Base-by-base conservation (phyloP, 169 alveolate genomes). In the Fabrea salina region DNA sequence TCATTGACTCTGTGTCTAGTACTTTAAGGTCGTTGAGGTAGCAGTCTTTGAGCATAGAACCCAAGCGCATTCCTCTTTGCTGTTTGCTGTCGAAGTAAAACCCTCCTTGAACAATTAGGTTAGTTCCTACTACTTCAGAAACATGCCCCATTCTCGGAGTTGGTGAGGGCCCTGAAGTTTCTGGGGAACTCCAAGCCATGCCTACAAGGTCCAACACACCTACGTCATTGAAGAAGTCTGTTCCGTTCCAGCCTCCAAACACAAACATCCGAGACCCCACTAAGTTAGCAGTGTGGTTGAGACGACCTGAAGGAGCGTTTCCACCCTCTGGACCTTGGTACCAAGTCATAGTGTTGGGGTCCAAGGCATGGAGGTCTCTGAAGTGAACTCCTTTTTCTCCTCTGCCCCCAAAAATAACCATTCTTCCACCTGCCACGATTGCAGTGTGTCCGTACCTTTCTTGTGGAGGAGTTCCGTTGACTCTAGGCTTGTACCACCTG, bases 161-260 rank as follows among this genome's bases (percentile, higher is more conserved):
- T 0, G 98, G 98, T 11, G 95, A 89, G 32, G 94, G 95, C 2
- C 97, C 98, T 16, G 93, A 82, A 19, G 95, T 84, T 4, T 82
- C 84, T 13, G 95, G 96, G 59, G 86, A 77, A 49, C 93, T 88
- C 97, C 98, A 95, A 3, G 97, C 97, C 95, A 94, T 93, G 37
- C 87, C 88, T 70, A 88, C 95, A 27, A 95, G 84, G 66, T 95
- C 96, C 30, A 93, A 85, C 5, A 90, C 89, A 77, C 80, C 82
- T 6, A 93, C 89, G 80, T 93, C 98, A 83, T 91, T 91, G 78
- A 84, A 91, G 76, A 88, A 91, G n/a, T 76, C 86, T 50, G 79
- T 84, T 50, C 95, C 96, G 71, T 91, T 91, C 95, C 95, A 93
- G 2, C 98, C 98, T 41, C 98, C 98, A 58, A 93, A 95, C 33